Conservation (phyloP, 129 eudicot genomes). For the Rutidosis leptorrhynchoides region DNA sequence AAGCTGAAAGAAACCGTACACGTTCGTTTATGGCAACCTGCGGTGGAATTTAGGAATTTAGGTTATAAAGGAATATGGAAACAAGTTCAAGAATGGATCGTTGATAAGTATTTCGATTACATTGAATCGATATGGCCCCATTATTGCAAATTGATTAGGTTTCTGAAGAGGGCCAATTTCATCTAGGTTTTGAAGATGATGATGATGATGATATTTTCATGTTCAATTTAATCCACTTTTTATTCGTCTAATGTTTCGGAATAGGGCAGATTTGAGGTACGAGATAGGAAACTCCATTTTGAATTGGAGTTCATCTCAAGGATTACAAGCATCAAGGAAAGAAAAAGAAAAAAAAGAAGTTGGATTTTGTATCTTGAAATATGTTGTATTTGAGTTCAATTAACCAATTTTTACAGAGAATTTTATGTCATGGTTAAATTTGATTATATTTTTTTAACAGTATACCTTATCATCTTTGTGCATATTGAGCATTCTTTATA, state of each 20-base stretch:
- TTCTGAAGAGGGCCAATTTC: constrained; percentile 68
- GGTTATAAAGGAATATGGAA: constrained; percentile 43
- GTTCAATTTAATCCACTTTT: constrained; percentile 25
- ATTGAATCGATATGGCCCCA: constrained; percentile 80
- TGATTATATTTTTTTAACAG: background rate
- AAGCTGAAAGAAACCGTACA: constrained; percentile 46
- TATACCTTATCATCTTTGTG: background rate
- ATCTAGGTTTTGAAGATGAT: constrained; percentile 37
- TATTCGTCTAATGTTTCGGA: constrained; percentile 25
- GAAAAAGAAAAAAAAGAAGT: constrained; percentile 19
- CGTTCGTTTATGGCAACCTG: constrained; percentile 44
- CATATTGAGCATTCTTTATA: background rate
- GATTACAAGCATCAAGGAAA: constrained; percentile 25
- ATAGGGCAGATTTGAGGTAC: constrained; percentile 36
- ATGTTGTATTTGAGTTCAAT: constrained; percentile 30
- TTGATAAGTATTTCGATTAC: constrained; percentile 62
- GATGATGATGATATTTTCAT: no score
- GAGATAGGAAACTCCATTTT: constrained; percentile 38
- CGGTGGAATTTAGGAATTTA: constrained; percentile 41
- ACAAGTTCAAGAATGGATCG: constrained; percentile 38
- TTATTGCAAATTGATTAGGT: constrained; percentile 72
- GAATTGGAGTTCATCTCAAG: constrained; percentile 32
- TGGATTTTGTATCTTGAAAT: constrained; percentile 34
- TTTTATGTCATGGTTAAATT: constrained; percentile 1
- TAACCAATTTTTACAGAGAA: constrained; percentile 33